Evolutionary conservation across 495 filamentous ascomycete species (phyloP).

Genomic region (Hapsidospora chrysogenum): DNA sequence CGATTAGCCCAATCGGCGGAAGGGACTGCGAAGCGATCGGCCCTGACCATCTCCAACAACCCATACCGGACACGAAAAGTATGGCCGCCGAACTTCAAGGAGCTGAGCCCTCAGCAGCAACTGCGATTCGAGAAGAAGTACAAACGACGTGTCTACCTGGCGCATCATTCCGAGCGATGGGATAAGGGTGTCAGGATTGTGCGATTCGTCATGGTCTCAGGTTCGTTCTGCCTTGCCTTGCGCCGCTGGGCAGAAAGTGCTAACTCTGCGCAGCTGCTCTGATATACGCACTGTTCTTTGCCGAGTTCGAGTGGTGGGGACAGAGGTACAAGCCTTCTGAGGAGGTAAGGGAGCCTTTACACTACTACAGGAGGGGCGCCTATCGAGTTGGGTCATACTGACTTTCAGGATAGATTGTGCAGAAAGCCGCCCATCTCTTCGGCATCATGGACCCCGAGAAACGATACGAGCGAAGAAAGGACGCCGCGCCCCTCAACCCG

Average conservation of each 20-base stretch:
- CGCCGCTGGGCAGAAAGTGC: neutral
- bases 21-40: neutral
- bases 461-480: slow-evolving; percentile 5
- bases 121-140: slow-evolving; percentile 70
- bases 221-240: slow-evolving; percentile 25
- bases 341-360: slow-evolving; percentile 1
- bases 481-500: slow-evolving; percentile 2
- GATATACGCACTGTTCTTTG: slow-evolving; percentile 2
- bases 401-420: slow-evolving; percentile 10
- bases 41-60: slow-evolving; percentile 16
- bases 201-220: slow-evolving; percentile 47
- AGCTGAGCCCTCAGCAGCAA: slow-evolving; percentile 65
- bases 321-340: slow-evolving; percentile 4
- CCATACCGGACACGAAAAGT: slow-evolving; percentile 64
- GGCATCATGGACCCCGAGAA: slow-evolving; percentile 10
- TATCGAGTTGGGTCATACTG: neutral
- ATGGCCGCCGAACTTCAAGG: slow-evolving; percentile 87
- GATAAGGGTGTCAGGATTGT: slow-evolving; percentile 51
- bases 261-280: slow-evolving; percentile 1
- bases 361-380: neutral
- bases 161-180: slow-evolving; percentile 58
- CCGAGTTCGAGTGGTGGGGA: slow-evolving; percentile 4
- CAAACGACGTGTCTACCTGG: slow-evolving; percentile 51
- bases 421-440: slow-evolving; percentile 10
- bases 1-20: slow-evolving; percentile 11